Base-by-base conservation (phyloP, 768 basidiomycete species). In the Amylocystis lapponica region DNA sequence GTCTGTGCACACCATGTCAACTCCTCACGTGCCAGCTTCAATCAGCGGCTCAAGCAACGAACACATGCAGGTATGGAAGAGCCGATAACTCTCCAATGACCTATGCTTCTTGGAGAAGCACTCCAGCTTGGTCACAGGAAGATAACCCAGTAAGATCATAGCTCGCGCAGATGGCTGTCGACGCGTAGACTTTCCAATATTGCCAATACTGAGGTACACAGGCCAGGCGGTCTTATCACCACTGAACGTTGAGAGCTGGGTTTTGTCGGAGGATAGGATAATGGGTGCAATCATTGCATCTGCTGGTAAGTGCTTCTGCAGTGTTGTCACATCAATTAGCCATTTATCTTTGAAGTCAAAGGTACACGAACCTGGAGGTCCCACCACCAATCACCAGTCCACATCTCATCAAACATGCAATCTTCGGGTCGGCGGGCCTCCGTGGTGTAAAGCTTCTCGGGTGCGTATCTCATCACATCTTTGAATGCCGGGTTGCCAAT, bases 371-470 rank as follows among this genome's bases (percentile, higher is more conserved):
- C 74, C 60, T 77, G 74, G 1, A 61, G 65, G 3, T 43, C 37
- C 69, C 69, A 72, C 75, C 74, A 76, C n/a, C n/a, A n/a, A n/a
- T n/a, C n/a, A n/a, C 75, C 74, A 76, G 35, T 66, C 39, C 70
- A 60, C 66, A 75, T 68, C 37, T 76, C 68, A 39, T 46, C 39
- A 43, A 59, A 71, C 1, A 70, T 19, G 0, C 62, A 48, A 2
- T 46, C 36, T n/a, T n/a, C n/a, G n/a, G n/a, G n/a, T n/a, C n/a
- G n/a, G n/a, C n/a, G n/a, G n/a, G n/a, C n/a, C n/a, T n/a, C n/a
- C n/a, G n/a, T n/a, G n/a, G n/a, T n/a, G n/a, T n/a, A n/a, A n/a
- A n/a, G n/a, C 3, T 34, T 59, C 39, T 70, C 66, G 0, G 70
- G 71, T n/a, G 49, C 48, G 42, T 66, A 60, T 1, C 51, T 36